phyloP scores from a whole-genome alignment of 2,329 filamentous ascomycete species.

The Sarocladiaceae sp. region DNA sequence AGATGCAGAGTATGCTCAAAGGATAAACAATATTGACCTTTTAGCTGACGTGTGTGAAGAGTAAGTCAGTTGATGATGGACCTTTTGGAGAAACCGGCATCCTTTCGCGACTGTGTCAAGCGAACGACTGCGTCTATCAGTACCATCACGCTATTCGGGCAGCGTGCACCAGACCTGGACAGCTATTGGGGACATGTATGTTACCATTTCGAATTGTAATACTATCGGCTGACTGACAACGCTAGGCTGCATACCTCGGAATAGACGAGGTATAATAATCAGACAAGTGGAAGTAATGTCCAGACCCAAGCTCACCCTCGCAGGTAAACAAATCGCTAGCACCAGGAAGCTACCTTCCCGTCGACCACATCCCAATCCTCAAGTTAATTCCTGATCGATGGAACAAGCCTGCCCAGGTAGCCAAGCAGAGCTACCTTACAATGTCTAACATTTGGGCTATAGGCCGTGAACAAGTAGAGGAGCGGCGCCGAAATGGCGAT shows the following conservation, averaged over 20 bases:
- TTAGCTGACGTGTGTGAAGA: too few relatives aligned
- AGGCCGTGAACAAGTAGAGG: not conserved
- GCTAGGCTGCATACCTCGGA: not conserved
- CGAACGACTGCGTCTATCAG: slow-evolving; percentile 1
- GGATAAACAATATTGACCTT: too few relatives aligned
- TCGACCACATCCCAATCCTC: slow-evolving; percentile 3
- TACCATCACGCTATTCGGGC: not conserved
- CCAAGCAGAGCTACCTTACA: not conserved
- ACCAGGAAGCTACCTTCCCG: not conserved
- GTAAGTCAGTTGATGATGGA: slow-evolving; percentile 5
- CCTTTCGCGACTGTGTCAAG: not conserved
- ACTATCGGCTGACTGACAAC: too few relatives aligned
- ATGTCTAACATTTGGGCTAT: not conserved
- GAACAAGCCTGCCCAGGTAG: not conserved
- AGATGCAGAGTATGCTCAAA: slow-evolving; percentile 7
- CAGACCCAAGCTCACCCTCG: not conserved
- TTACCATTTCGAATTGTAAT: too few relatives aligned
- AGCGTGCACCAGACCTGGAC: not conserved
- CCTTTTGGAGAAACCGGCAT: not conserved
- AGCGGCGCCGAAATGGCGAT: not conserved
- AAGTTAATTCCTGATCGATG: not conserved
- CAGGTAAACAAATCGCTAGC: not conserved
- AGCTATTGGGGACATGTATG: not conserved
- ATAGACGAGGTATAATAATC: not conserved
- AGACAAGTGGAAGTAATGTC: too few relatives aligned